Conservation (phyloP, 208 protist genomes). For the Vickermania spadyakhi region DNA sequence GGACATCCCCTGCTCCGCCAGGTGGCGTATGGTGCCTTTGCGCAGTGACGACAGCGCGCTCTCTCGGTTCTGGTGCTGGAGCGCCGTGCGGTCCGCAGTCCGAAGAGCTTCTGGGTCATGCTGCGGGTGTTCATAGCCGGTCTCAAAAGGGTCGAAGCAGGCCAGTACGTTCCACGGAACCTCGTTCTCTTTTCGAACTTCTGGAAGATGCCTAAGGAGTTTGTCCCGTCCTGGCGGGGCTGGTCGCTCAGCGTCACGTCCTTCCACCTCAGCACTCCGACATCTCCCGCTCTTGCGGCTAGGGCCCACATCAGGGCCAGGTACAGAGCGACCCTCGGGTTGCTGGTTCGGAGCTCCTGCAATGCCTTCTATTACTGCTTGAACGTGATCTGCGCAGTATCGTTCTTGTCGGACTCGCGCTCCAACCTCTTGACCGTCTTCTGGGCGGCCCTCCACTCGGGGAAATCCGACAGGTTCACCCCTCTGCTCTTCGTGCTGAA, state of each 20-base stretch:
- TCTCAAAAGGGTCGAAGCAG: neutral
- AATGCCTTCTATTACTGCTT: neutral
- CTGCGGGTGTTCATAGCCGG: neutral
- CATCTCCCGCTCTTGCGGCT: neutral
- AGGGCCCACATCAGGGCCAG: neutral
- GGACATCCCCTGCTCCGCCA: constrained; percentile 1
- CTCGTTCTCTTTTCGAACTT: neutral
- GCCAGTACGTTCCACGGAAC: constrained; percentile 1
- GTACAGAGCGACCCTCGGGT: neutral
- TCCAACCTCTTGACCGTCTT: constrained; percentile 1
- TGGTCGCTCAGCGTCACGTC: constrained; percentile 1
- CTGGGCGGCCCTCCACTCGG: neutral
- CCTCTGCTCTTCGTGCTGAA: neutral
- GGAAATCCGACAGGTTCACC: neutral
- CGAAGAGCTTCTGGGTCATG: neutral
- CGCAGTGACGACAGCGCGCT: neutral
- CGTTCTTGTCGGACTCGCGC: neutral
- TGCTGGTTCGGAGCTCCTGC: neutral
- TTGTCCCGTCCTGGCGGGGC: neutral
- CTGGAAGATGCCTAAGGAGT: neutral
- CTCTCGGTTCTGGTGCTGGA: neutral
- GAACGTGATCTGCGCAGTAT: neutral
- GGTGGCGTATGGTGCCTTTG: constrained; percentile 2
- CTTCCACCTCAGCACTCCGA: neutral
- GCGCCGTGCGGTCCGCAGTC: constrained; percentile 1